Base-by-base conservation (phyloP, 805 yeast species). In the Kodamaea neixiangensis region DNA sequence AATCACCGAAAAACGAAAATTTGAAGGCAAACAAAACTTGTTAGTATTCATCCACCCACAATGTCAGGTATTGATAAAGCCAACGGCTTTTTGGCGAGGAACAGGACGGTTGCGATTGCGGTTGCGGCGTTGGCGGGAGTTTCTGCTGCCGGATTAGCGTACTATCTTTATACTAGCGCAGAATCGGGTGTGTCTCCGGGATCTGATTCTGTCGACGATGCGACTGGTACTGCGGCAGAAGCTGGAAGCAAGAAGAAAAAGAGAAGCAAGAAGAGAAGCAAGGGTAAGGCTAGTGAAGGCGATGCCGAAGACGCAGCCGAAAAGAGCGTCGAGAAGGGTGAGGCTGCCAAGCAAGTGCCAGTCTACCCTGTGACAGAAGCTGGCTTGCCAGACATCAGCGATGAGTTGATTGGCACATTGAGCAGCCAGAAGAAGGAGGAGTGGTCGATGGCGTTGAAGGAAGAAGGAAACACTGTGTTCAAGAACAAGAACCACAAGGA, bases 401-500 rank as follows among this genome's bases (percentile, higher is more conserved):
- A 72, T 21, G 85, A 74, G 35, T 63, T 64, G 45, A 69, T 85
- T 19, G 63, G 69, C 9, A 57, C 61, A 2, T 75, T 87, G 54
- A 61, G 81, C 6, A 75, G 65, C 3, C 77, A 73, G 55, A 81
- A 82, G 58, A 85, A 77, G 68, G 85, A 80, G 40, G 74, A 76
- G 46, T 79, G 85, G 78, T 89, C 97, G 4, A 67, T 81, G 48
- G 83, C 85, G 40, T 80, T 93, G 72, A 94, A 94, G 72, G 93
- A 86, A 62, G 91, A 87, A 50, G 99, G 99, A 63, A 94, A 94
- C 70, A 78, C 76, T 47, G 81, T 75, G 51, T 94, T 89, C 78
- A 87, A 86, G 68, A 63, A 63, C 51, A 86, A 88, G 71, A 75
- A 86, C 48, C 88, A 78, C 64, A 78, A 82, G 49, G 77, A 78